Percentiles rank a stretch among this genome's conserved stretches.
Evolutionary conservation across 1,139 yeast genomes (phyloP).

Genomic region (Geotrichum restrictum): DNA sequence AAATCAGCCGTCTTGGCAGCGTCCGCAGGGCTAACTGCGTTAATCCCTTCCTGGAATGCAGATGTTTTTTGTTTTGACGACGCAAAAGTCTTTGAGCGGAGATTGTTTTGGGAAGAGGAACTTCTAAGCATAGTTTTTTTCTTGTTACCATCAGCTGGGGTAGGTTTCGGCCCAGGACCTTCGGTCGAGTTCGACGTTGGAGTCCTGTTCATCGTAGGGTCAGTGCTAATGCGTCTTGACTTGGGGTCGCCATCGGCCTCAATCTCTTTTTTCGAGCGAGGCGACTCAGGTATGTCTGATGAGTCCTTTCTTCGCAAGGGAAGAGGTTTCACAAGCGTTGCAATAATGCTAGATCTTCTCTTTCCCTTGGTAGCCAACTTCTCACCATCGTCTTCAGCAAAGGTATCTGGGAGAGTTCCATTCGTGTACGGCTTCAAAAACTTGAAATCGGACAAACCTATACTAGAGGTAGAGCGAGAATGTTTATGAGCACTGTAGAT

Average conservation of each 20-base stretch:
- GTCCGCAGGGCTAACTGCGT: constrained; percentile 68
- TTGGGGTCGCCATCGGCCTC: not conserved
- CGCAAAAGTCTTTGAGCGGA: constrained; percentile 20
- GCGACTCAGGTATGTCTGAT: not conserved
- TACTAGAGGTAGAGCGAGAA: constrained; percentile 16
- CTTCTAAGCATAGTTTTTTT: constrained; percentile 25
- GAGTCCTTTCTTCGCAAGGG: constrained; percentile 8
- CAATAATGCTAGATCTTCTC: constrained; percentile 15
- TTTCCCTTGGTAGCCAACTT: not conserved
- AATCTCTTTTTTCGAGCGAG: not conserved
- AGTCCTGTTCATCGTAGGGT: constrained; percentile 18
- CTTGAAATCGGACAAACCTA: constrained; percentile 19
- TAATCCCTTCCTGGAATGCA: constrained; percentile 90
- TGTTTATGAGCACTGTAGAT: constrained; percentile 4
- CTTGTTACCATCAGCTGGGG: constrained; percentile 15
- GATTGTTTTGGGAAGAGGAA: constrained; percentile 32
- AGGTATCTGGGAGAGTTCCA: constrained; percentile 13
- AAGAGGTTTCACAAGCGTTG: constrained; percentile 16
- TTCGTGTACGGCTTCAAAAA: constrained; percentile 16
- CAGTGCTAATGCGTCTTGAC: constrained; percentile 25
- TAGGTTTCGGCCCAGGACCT: not conserved
- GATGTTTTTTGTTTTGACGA: constrained; percentile 55
- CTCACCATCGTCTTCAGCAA: constrained; percentile 14
- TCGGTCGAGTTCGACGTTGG: constrained; percentile 1
- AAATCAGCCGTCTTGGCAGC: constrained; percentile 71